phyloP scores from a whole-genome alignment of 495 filamentous ascomycete genomes.

The Terfezia boudieri region DNA sequence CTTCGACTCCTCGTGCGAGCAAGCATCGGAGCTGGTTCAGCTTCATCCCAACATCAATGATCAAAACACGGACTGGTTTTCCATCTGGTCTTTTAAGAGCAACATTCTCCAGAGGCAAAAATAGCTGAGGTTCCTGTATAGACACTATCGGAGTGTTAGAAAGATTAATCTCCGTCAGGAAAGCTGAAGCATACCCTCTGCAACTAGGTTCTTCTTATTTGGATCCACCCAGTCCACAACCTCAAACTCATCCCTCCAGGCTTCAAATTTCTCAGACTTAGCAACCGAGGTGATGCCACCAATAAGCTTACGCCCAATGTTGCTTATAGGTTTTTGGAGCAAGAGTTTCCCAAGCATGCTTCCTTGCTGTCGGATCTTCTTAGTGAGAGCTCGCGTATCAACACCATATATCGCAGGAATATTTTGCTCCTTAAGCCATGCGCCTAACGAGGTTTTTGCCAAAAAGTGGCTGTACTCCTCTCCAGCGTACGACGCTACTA shows the following conservation, averaged over 20 bases:
- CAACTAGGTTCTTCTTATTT: slow-evolving; percentile 74
- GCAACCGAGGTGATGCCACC: slow-evolving; percentile 14
- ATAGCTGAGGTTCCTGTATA: slow-evolving; percentile 57
- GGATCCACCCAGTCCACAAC: slow-evolving; percentile 71
- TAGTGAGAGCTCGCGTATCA: slow-evolving; percentile 91
- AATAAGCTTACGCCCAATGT: slow-evolving; percentile 2
- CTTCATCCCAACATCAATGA: slow-evolving; percentile 90
- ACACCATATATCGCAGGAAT: slow-evolving; percentile 93
- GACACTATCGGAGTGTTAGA: slow-evolving; percentile 39
- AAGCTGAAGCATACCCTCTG: slow-evolving; percentile 45
- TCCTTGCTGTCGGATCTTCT: slow-evolving; percentile 81
- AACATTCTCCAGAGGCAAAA: slow-evolving; percentile 39
- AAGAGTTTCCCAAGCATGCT: neutral
- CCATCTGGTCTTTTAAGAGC: slow-evolving; percentile 71
- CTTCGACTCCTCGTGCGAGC: slow-evolving; percentile 74
- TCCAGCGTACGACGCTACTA: slow-evolving; percentile 73
- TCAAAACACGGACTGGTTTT: slow-evolving; percentile 60
- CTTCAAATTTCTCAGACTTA: slow-evolving; percentile 18
- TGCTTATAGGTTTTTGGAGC: neutral
- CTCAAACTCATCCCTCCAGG: slow-evolving; percentile 52
- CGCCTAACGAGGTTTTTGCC: slow-evolving; percentile 71
- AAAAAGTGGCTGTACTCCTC: slow-evolving; percentile 96
- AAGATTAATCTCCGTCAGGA: neutral
- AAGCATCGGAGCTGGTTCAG: slow-evolving; percentile 93
- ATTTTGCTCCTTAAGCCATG: slow-evolving; percentile 91